Percentiles rank a stretch among this genome's conserved stretches.
These are phyloP conservation scores for Chaetomium globosum DNA, from an alignment of 2,329 filamentous ascomycete species.

Conservation along the genomic window DNA sequence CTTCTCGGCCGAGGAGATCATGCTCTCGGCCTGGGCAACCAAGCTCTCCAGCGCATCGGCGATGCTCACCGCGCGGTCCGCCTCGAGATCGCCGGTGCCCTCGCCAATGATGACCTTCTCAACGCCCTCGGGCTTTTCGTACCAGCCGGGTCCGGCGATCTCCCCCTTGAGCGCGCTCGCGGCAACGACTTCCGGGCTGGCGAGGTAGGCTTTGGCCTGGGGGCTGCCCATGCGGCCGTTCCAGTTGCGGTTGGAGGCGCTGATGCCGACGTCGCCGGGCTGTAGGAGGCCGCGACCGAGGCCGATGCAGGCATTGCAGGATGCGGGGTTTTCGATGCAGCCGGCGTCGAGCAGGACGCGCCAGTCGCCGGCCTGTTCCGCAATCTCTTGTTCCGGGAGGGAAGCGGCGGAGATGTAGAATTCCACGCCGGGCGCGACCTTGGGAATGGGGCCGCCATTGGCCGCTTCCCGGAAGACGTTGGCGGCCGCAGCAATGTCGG, in stretches of 20 bases:
- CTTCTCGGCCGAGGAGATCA: slow-evolving; percentile 59
- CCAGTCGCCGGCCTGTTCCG: slow-evolving; percentile 85
- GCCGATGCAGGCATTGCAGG: slow-evolving; percentile 79
- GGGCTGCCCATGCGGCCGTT: slow-evolving; percentile 82
- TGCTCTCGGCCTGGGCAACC: slow-evolving; percentile 66
- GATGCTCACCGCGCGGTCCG: slow-evolving; percentile 66
- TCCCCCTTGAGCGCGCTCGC: slow-evolving; percentile 66
- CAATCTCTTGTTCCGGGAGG: slow-evolving; percentile 69
- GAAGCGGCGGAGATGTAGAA: slow-evolving; percentile 93
- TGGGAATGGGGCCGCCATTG: slow-evolving; percentile 64
- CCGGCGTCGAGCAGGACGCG: slow-evolving; percentile 78
- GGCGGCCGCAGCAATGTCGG: slow-evolving; percentile 80
- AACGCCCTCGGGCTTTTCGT: slow-evolving; percentile 69
- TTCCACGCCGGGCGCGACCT: slow-evolving; percentile 73
- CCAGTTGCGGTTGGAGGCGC: slow-evolving; percentile 84
- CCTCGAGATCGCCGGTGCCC: slow-evolving; percentile 66
- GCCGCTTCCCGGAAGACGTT: slow-evolving; percentile 81
- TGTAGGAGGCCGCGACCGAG: slow-evolving; percentile 74
- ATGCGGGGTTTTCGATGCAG: slow-evolving; percentile 63
- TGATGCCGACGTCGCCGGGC: slow-evolving; percentile 82
- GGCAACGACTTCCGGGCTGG: slow-evolving; percentile 87
- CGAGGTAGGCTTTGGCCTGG: slow-evolving; percentile 81
- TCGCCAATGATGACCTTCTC: slow-evolving; percentile 70
- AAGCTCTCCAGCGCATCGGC: slow-evolving; percentile 73
- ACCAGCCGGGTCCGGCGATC: slow-evolving; percentile 77